Conservation (phyloP, 257 asterid genomes). For the Solanum lignicaule region DNA sequence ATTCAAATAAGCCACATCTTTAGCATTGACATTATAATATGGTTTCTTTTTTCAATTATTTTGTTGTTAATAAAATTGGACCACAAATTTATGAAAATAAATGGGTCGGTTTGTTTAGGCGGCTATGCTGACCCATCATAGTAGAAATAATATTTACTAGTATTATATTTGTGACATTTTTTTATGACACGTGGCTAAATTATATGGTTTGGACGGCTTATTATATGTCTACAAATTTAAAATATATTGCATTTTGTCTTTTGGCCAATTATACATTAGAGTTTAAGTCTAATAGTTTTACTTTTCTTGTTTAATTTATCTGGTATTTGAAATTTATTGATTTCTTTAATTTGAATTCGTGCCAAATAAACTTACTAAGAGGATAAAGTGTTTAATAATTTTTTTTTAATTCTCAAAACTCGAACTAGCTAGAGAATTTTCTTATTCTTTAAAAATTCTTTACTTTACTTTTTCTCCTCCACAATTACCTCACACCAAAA, state of each 20-base stretch:
- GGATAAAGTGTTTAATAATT: too few relatives aligned
- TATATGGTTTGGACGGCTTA: slow-evolving; percentile 6
- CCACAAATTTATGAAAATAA: neutral
- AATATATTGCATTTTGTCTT: neutral
- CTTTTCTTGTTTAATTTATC: neutral
- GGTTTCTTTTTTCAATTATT: neutral
- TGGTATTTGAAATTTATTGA: neutral
- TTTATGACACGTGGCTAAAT: slow-evolving; percentile 1
- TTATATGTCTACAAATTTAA: neutral
- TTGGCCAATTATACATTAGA: neutral
- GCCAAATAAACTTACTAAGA: too few relatives aligned
- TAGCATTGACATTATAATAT: neutral
- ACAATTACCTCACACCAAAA: neutral
- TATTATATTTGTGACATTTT: neutral
- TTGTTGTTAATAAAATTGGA: neutral
- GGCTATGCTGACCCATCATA: neutral
- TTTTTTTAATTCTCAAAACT: neutral
- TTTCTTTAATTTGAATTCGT: neutral
- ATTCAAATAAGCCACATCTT: neutral
- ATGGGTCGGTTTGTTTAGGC: neutral
- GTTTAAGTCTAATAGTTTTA: too few relatives aligned
- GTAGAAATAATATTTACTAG: neutral
- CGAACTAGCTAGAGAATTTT: too few relatives aligned
- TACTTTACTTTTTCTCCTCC: neutral
- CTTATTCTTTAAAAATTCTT: neutral